Conservation (phyloP, 78 protist genomes). For the slime mould (Dictyostelium discoideum) region DNA sequence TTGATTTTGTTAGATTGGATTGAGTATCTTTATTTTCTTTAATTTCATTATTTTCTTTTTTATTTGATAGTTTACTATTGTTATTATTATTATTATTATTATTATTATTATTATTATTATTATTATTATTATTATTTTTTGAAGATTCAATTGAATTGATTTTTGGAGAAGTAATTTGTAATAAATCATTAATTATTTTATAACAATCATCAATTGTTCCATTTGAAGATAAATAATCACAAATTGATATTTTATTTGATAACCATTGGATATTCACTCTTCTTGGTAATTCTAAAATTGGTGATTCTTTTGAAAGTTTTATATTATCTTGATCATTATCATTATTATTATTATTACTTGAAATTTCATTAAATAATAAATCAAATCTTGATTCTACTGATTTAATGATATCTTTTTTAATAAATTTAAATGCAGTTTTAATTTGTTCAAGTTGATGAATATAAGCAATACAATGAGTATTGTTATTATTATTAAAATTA, state of each 20-base stretch:
- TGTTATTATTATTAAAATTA: not conserved
- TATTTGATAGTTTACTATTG: not conserved
- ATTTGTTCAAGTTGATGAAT: not conserved
- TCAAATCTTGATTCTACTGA: not conserved
- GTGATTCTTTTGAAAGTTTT: not conserved
- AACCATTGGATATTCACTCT: slow-evolving; percentile 5
- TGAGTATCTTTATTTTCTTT: not conserved
- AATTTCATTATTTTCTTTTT: not conserved
- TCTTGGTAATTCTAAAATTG: slow-evolving; percentile 14
- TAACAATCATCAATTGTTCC: not conserved
- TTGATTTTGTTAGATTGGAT: not conserved
- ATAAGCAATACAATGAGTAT: not conserved
- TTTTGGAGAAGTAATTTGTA: not conserved
- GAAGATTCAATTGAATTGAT: not conserved
- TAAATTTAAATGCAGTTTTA: not conserved
- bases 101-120: not conserved
- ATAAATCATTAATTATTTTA: not conserved
- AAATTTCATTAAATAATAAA: not conserved
- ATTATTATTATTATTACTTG: not conserved
- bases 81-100: not conserved
- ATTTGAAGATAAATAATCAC: not conserved
- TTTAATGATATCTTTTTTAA: not conserved
- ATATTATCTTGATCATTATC: not conserved
- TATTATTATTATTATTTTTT: not conserved
- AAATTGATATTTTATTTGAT: not conserved